Base-by-base conservation (phyloP, 176 grass and related monocot species). In the Triticum turgidum region DNA sequence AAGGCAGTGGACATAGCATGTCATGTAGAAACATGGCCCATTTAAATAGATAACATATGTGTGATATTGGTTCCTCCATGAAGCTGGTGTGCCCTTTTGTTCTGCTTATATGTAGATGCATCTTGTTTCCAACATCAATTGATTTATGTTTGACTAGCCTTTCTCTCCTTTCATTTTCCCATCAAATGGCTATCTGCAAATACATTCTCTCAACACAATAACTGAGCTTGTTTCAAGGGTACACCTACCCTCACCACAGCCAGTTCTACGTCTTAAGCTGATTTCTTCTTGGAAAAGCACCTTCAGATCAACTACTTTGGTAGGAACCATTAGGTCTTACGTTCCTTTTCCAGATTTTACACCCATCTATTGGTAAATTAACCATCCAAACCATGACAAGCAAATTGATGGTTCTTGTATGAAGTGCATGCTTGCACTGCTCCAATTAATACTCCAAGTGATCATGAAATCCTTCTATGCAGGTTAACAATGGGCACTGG, bases 111-210 rank as follows among this genome's bases (percentile, higher is more conserved):
- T 52, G 83, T 63, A 87, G 47, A 64, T 77, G 30, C 77, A 91
- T 70, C 85, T 77, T 84, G 77, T 81, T 88, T 79, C 85, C 76
- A 91, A 44, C 76, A 76, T 76, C 38, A 64, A 45, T 44, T 77
- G 70, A 88, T 65, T 86, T 91, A 91, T 42, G 84, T 54, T 88
- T 30, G 61, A 42, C 65, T 88, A 91, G 64, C 77, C 70, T 11
- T 56, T 69, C 25, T 91, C 49, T 76, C 62, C 30, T 71, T 88
- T 39, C 82, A 91, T 51, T 62, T 86, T 34, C 64, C 38, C 29
- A 63, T 81, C 52, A 73, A 87, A 81, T 88, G 30, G 37, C 61
- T 76, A 87, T 80, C 76, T 39, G 68, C 61, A 68, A 80, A 87
- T 76, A 18, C 62, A 84, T 84, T 59, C 49, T 91, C 85, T 15